Conservation (phyloP, 768 basidiomycete species). For the Mycena maculata region DNA sequence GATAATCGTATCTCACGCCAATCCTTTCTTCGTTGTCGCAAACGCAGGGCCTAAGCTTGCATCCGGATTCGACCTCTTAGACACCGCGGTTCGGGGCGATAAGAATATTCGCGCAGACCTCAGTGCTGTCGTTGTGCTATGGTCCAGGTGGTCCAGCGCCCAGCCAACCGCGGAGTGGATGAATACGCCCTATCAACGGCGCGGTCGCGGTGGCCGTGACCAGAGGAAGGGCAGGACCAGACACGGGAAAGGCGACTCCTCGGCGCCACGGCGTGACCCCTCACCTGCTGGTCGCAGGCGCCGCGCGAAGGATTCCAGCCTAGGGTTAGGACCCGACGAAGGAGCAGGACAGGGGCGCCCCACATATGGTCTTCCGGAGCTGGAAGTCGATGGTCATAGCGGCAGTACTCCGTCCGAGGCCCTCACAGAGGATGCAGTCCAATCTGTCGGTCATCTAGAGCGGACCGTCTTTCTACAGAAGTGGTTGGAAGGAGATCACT, state of each 20-base stretch:
- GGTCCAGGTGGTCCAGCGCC: too few relatives aligned
- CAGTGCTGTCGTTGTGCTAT: too few relatives aligned
- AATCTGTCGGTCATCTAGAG: slow-evolving; percentile 7
- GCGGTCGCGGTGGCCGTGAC: too few relatives aligned
- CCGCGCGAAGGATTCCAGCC: too few relatives aligned
- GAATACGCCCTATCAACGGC: too few relatives aligned
- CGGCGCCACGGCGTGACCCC: too few relatives aligned
- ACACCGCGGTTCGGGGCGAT: not conserved
- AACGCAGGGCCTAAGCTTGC: slow-evolving; percentile 14
- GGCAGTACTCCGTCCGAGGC: not conserved
- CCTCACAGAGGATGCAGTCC: slow-evolving; percentile 23
- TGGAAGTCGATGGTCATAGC: slow-evolving; percentile 7
- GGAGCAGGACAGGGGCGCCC: slow-evolving; percentile 7
- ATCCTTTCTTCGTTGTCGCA: slow-evolving; percentile 12
- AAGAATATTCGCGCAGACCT: not conserved
- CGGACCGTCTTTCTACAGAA: slow-evolving; percentile 11
- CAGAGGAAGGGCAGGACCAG: too few relatives aligned
- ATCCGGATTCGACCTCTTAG: not conserved
- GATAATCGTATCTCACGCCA: not conserved
- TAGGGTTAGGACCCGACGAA: too few relatives aligned
- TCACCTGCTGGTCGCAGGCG: too few relatives aligned
- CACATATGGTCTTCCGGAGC: slow-evolving; percentile 6
- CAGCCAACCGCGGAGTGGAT: too few relatives aligned
- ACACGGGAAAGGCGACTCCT: too few relatives aligned
- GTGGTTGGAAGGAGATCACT: slow-evolving; percentile 17